Base-by-base conservation (phyloP, 2,329 filamentous ascomycete species). In the Zymoseptoria pseudotritici region DNA sequence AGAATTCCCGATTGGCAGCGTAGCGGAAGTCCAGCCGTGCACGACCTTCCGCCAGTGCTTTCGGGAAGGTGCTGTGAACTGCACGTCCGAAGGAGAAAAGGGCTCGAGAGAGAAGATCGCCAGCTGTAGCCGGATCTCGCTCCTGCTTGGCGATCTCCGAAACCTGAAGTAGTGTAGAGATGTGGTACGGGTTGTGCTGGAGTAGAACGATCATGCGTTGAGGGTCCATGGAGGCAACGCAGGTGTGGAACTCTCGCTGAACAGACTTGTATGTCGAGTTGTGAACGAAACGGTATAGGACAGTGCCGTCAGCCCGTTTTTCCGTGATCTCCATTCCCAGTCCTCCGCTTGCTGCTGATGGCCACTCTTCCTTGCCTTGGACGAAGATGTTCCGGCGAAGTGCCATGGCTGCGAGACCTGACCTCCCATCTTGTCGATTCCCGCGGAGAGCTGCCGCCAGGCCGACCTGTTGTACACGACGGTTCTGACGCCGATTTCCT, bases 31-130 rank as follows among this genome's bases (percentile, higher is more conserved):
- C 85, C 9, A 99, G 77, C 17, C 90, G 83, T 5, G 91, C 92
- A 66, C 86, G 86, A 36, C 94, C 94, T 70, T 87, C 83, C 58
- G 88, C 83, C 5, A 99, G 75, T 63, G 87, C 86, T 58, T 84
- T 84, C 7, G 87, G 82, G 72, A 97, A 99, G 0, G 88, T 85
- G 8, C 90, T 93, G 61, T 94, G 86, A 0, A 91, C 86, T 3
- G 91, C 89, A 46, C 93, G 85, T n/a, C 93, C 94, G 71, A 97
- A 93, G 0, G 90, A 89, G 76, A 97, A 97, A 5, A 99, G 82
- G 0, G 93, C 92, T 53, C 94, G 84, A 76, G 97, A 93, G 57
- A 95, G 85, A 1, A 97, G 82, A 69, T 97, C 92, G 3, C 90
- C 88, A 0, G 93, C 87, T 3, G 94, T 83, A 0, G 92, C 85